Percentiles rank a stretch among this genome's conserved stretches.
phyloP scores from a whole-genome alignment of 1,139 yeast species.

The Candida dubliniensis region DNA sequence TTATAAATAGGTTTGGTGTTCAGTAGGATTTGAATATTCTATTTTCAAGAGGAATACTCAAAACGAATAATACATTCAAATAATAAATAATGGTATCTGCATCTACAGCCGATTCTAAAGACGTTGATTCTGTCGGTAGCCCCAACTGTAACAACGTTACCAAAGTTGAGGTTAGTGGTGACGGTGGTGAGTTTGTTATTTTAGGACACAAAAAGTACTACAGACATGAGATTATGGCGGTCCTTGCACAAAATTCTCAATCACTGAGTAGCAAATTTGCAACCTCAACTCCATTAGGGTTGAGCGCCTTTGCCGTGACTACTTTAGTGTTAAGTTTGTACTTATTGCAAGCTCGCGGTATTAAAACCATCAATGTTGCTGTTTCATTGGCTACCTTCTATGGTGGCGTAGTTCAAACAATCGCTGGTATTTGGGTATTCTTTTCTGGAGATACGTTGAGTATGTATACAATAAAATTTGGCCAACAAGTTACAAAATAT shows the following conservation, averaged over 20 bases:
- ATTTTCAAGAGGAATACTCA: no score
- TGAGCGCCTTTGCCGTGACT: conserved; percentile 52
- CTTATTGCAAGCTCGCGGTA: conserved; percentile 44
- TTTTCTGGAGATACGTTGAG: conserved; percentile 36
- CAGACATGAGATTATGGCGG: conserved; percentile 27
- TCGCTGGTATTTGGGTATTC: conserved; percentile 56
- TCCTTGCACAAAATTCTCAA: conserved; percentile 20
- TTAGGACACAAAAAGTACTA: conserved; percentile 35
- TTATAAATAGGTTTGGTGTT: no score
- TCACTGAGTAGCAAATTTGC: conserved; percentile 39
- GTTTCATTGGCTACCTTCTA: conserved; percentile 48
- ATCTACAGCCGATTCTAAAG: neutral
- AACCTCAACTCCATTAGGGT: conserved; percentile 64
- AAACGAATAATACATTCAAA: no score
- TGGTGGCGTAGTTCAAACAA: conserved; percentile 48
- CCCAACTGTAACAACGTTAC: conserved; percentile 17
- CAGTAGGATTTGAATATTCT: no score
- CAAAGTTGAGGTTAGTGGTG: conserved; percentile 25
- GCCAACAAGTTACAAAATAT: conserved; percentile 22
- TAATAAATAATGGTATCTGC: neutral
- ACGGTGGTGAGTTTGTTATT: conserved; percentile 23
- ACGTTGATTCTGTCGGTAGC: neutral
- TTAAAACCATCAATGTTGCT: conserved; percentile 34
- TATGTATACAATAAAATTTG: neutral
- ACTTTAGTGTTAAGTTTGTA: conserved; percentile 48